Evolutionary conservation across 2,329 filamentous ascomycete genomes (phyloP).

Genomic region (Akanthomyces dipterigenus): DNA sequence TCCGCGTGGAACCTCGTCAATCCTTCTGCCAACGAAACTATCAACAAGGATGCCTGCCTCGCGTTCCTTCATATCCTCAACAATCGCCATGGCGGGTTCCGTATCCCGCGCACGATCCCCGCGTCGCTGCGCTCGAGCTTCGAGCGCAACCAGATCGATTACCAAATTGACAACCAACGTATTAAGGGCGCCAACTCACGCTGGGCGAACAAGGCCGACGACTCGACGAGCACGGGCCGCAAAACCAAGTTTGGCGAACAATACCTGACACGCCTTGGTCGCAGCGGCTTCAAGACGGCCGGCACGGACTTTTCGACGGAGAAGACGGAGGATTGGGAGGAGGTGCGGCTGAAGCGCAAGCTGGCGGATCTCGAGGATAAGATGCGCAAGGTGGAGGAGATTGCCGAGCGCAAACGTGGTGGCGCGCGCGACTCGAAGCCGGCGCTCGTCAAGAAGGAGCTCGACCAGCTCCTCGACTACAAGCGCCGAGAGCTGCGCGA

Average conservation of each 20-base stretch:
- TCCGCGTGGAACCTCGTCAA: slow-evolving; percentile 98
- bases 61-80: slow-evolving; percentile 97
- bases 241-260: slow-evolving; percentile 98
- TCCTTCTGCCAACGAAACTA: slow-evolving; percentile 71
- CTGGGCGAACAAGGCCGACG: slow-evolving; percentile 74
- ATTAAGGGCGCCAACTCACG: slow-evolving; percentile 54
- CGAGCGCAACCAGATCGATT: slow-evolving; percentile 94
- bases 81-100: slow-evolving; percentile 88
- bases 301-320: slow-evolving; percentile 87
- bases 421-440: slow-evolving; percentile 72
- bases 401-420: slow-evolving; percentile 56
- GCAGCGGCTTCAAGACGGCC: slow-evolving; percentile 69
- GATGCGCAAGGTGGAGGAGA: slow-evolving; percentile 73
- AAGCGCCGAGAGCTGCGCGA: slow-evolving; percentile 76
- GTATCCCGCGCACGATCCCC: slow-evolving; percentile 86
- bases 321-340: slow-evolving; percentile 94
- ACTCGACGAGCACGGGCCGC: slow-evolving; percentile 74
- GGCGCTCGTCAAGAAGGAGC: slow-evolving; percentile 85
- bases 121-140: slow-evolving; percentile 87
- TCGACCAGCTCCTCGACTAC: slow-evolving; percentile 91
- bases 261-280: slow-evolving; percentile 85
- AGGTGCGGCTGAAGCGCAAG: slow-evolving; percentile 90
- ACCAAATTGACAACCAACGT: slow-evolving; percentile 74
- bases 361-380: slow-evolving; percentile 83
- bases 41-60: slow-evolving; percentile 91